Percentiles rank a stretch among this genome's conserved stretches.
phyloP scores from a whole-genome alignment of 371 early-diverging fungal genomes.

The Mortierella sp. region DNA sequence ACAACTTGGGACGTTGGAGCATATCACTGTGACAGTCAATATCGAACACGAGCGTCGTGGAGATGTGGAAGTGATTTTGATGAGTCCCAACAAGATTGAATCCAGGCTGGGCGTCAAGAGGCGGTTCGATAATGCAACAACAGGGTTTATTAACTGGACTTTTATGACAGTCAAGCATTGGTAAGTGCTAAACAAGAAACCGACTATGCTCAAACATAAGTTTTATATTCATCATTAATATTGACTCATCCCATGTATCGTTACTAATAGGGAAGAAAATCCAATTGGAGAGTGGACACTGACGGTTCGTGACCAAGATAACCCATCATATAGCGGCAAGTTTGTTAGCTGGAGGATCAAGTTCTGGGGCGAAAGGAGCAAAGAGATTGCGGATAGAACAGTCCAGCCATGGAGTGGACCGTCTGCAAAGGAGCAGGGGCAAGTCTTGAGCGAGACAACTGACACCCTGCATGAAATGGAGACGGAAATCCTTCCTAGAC shows the following conservation, averaged over 20 bases:
- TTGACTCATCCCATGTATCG: constrained; percentile 61
- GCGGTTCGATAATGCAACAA: constrained; percentile 68
- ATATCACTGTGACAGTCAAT: constrained; percentile 87
- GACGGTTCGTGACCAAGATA: constrained; percentile 69
- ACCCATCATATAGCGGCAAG: constrained; percentile 59
- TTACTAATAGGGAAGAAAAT: constrained; percentile 84
- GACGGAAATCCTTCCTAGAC: background rate
- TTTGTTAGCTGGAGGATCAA: constrained; percentile 76
- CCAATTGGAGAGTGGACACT: constrained; percentile 89
- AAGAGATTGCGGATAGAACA: constrained; percentile 15
- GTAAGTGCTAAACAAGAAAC: constrained; percentile 75
- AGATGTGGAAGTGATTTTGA: constrained; percentile 82
- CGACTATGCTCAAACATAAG: constrained; percentile 66
- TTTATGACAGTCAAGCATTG: constrained; percentile 97
- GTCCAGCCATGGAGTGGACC: constrained; percentile 5
- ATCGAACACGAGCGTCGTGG: constrained; percentile 86
- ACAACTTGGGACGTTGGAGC: constrained; percentile 77
- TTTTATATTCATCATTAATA: background rate
- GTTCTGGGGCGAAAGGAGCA: constrained; percentile 73
- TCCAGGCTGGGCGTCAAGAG: constrained; percentile 78
- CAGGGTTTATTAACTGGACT: constrained; percentile 93
- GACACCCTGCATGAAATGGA: background rate
- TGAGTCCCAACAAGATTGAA: constrained; percentile 75
- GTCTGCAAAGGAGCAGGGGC: background rate
- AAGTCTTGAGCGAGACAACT: background rate